Conservation (phyloP, 805 yeast genomes). For the Ogataea minuta region DNA sequence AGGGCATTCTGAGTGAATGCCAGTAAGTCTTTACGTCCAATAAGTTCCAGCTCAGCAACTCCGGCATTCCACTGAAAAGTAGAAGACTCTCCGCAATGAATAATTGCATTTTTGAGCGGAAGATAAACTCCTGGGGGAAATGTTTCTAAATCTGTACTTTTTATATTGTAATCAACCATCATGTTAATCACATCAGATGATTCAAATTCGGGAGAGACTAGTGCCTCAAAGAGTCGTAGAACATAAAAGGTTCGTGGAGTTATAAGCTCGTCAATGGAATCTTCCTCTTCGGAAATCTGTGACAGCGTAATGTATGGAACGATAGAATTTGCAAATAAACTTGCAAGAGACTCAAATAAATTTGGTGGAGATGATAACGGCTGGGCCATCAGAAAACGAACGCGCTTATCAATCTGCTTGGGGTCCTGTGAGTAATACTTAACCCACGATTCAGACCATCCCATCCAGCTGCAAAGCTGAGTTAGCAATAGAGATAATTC, state of each 20-base stretch:
- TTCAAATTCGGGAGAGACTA: conserved; percentile 53
- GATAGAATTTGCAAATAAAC: conserved; percentile 46
- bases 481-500: conserved; percentile 55
- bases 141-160: conserved; percentile 53
- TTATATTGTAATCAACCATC: conserved; percentile 57
- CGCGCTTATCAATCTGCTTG: conserved; percentile 36
- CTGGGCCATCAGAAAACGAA: conserved; percentile 42
- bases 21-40: conserved; percentile 67
- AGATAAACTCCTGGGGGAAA: conserved; percentile 71
- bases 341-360: conserved; percentile 52
- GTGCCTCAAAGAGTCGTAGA: conserved; percentile 58
- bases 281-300: conserved; percentile 60
- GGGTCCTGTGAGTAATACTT: conserved; percentile 47
- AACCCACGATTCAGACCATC: conserved; percentile 71
- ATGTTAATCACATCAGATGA: conserved; percentile 56
- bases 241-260: conserved; percentile 67
- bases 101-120: conserved; percentile 63
- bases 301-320: conserved; percentile 64
- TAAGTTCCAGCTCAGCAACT: conserved; percentile 46
- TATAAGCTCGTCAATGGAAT: conserved; percentile 53
- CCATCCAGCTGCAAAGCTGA: conserved; percentile 63
- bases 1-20: conserved; percentile 15
- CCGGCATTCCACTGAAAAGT: conserved; percentile 45
- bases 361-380: conserved; percentile 60
- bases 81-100: conserved; percentile 50